Conservation (phyloP, 345 rosid species). For the Melastoma malabathricum region DNA sequence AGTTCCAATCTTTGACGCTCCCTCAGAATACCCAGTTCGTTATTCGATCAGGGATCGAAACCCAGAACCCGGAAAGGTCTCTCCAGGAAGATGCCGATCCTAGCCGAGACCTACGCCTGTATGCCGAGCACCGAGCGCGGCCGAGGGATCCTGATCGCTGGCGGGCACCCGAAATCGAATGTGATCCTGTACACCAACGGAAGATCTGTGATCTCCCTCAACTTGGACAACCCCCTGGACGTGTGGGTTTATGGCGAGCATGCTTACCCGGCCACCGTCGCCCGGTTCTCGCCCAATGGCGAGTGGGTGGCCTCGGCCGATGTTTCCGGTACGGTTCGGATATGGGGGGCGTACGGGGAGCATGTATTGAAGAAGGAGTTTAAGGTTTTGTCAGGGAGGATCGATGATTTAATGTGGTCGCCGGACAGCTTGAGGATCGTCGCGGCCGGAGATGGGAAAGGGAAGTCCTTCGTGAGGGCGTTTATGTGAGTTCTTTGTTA, state of each 20-base stretch:
- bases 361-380: slow-evolving; percentile 90
- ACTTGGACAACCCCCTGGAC: slow-evolving; percentile 66
- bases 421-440: slow-evolving; percentile 90
- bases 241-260: slow-evolving; percentile 86
- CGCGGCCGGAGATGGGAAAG: slow-evolving; percentile 91
- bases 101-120: slow-evolving; percentile 69
- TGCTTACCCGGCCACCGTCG: slow-evolving; percentile 85
- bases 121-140: slow-evolving; percentile 92
- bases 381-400: slow-evolving; percentile 80
- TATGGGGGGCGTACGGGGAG: slow-evolving; percentile 81
- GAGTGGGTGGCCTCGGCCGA: slow-evolving; percentile 99
- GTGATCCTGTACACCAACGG: slow-evolving; percentile 68
- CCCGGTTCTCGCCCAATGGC: slow-evolving; percentile 94
- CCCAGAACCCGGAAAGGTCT: slow-evolving; percentile 1
- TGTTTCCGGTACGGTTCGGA: slow-evolving; percentile 76
- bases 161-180: slow-evolving; percentile 57
- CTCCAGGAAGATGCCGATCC: slow-evolving; percentile 22
- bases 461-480: slow-evolving; percentile 88
- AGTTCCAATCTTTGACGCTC: background rate
- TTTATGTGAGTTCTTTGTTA: slow-evolving; percentile 52
- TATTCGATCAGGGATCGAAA: too few species aligned
- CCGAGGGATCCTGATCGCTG: slow-evolving; percentile 75
- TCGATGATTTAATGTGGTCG: slow-evolving; percentile 98
- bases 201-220: slow-evolving; percentile 76
- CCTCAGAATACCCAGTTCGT: too few species aligned